Base-by-base conservation (phyloP, 768 basidiomycete species). In the Lentinula lateritia region DNA sequence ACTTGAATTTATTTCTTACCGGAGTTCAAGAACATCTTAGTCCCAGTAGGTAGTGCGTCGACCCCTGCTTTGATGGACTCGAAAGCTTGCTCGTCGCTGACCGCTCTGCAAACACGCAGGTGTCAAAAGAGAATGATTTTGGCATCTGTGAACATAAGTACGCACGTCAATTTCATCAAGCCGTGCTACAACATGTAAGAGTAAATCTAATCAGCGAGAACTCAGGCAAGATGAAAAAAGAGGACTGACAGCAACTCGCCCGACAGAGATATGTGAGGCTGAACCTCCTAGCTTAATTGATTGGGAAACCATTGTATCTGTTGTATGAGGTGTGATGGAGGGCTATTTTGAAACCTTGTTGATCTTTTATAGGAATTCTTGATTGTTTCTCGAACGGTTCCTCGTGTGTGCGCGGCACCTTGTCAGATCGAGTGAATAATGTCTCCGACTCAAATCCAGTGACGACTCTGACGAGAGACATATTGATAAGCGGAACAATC, bases 31-130 rank as follows among this genome's bases (percentile, higher is more conserved):
- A 84, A 62, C 67, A 81, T 78, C 68, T 83, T 83, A 36, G 70
- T 71, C 15, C 78, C 80, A 0, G 73, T 64, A 4, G 80, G 79
- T 41, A 81, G 68, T 0, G 73, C 69, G 43, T 79, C 74, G 60
- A 83, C 66, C 6, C 79, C 79, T 4, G 78, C 79, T 68, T 83
- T 85, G 74, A 90, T 87, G 1, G 85, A 74, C 28, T 79, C 82
- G 63, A 90, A 88, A 8, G 81, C 81, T 38, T 83, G 77, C 58
- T 85, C 85, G 60, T 89, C 86, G 1, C 83, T 72, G 38, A 79
- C 71, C 9, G 76, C 75, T 16, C 67, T 71, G 9, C 78, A 18
- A 36, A 50, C 23, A 12, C 20, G 42, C 42, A 43, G 6, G 20
- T 8, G 23, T 9, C 20, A 16, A 48, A 1, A n/a, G 43, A 16